Conservation (phyloP, 352 stramenopile genomes). For the Aphanomyces invadans region DNA sequence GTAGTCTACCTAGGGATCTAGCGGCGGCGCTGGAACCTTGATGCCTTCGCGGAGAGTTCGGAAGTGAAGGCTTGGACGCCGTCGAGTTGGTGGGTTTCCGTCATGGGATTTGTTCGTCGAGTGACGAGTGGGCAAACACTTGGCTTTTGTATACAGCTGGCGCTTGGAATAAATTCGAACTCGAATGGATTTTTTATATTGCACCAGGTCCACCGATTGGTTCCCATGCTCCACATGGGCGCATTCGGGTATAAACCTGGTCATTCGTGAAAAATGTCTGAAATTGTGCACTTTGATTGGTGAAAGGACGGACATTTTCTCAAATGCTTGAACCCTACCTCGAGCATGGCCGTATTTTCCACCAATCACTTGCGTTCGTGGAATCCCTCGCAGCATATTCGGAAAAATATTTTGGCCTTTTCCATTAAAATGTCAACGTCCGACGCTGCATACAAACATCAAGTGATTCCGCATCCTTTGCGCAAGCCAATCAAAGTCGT, state of each 20-base stretch:
- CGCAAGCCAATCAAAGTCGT: conserved; percentile 4
- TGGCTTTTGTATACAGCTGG: conserved; percentile 5
- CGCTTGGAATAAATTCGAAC: background rate
- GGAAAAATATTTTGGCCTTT: background rate
- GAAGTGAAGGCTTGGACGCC: background rate
- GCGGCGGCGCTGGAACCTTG: background rate
- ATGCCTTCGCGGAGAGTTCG: background rate
- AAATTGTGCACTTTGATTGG: background rate
- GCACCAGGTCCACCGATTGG: background rate
- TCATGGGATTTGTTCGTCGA: background rate
- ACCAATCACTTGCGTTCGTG: background rate
- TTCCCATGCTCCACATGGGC: background rate
- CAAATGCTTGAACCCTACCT: no score
- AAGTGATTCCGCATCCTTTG: conserved; percentile 24
- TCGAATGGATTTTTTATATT: background rate
- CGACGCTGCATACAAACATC: background rate
- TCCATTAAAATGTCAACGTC: no score
- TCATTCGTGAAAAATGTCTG: background rate
- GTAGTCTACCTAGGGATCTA: background rate
- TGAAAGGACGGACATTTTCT: background rate
- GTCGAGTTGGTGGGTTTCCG: background rate
- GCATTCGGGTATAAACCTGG: background rate
- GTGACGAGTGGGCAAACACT: background rate
- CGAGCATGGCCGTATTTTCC: no score
- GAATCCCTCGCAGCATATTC: background rate